phyloP scores from a whole-genome alignment of 805 yeast genomes.

The Hanseniaspora clermontiae region DNA sequence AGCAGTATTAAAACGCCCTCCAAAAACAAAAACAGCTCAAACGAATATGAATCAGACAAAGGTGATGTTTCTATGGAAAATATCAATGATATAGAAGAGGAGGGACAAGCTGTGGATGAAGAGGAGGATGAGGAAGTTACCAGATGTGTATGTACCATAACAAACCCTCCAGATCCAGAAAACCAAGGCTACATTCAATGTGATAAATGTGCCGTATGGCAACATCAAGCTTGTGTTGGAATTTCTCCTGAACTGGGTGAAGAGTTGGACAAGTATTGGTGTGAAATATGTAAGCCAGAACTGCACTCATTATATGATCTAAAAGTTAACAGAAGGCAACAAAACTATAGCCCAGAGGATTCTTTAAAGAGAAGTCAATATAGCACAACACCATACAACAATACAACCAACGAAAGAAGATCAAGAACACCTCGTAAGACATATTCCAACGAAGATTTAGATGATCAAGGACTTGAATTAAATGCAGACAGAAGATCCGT shows the following conservation, averaged over 20 bases:
- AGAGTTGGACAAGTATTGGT: constrained; percentile 82
- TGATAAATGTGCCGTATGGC: constrained; percentile 92
- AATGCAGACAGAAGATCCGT: background rate
- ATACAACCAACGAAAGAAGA: constrained; percentile 17
- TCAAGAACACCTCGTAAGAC: constrained; percentile 22
- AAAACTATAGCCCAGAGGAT: constrained; percentile 36
- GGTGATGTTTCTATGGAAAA: background rate
- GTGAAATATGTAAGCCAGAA: constrained; percentile 83
- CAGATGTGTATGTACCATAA: constrained; percentile 34
- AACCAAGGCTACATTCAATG: constrained; percentile 68
- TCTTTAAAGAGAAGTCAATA: constrained; percentile 41
- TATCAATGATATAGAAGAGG: constrained; percentile 18
- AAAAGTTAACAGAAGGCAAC: constrained; percentile 21
- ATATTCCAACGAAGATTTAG: constrained; percentile 15
- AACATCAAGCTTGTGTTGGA: constrained; percentile 93
- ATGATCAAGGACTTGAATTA: constrained; percentile 14
- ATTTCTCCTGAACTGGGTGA: constrained; percentile 44
- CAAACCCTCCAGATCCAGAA: constrained; percentile 33
- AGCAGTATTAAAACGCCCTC: background rate
- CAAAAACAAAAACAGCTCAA: background rate
- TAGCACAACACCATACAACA: constrained; percentile 26
- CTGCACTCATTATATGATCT: constrained; percentile 37
- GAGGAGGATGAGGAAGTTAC: constrained; percentile 33
- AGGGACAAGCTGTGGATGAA: constrained; percentile 13
- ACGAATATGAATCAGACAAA: background rate